These are phyloP conservation scores for Scheffersomyces stipitis DNA, from an alignment of 805 yeast genomes.

Conservation along the genomic window DNA sequence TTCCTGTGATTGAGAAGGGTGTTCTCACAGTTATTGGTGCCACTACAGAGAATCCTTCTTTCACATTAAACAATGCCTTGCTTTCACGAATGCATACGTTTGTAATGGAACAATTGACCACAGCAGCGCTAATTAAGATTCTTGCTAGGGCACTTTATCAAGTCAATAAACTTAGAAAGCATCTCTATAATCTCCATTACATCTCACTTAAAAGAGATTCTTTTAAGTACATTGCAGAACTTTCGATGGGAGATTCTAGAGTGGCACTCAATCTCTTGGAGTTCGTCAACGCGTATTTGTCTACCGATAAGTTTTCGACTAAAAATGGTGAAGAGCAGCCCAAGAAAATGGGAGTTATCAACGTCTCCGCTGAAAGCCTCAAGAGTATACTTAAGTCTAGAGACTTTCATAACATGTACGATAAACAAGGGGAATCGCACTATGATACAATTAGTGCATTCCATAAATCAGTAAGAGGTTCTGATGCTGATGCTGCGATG, in stretches of 20 bases:
- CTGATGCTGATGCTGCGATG: conserved; percentile 85
- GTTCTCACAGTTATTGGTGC: conserved; percentile 42
- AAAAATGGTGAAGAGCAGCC: conserved; percentile 13
- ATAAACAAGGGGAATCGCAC: conserved; percentile 86
- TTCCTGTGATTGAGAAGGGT: conserved; percentile 45
- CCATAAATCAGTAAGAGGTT: conserved; percentile 89
- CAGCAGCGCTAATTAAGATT: conserved; percentile 33
- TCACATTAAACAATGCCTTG: conserved; percentile 41
- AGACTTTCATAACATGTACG: conserved; percentile 62
- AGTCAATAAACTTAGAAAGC: conserved; percentile 58
- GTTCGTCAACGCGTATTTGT: conserved; percentile 57
- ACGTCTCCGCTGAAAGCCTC: conserved; percentile 38
- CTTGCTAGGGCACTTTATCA: conserved; percentile 38
- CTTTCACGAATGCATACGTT: conserved; percentile 46
- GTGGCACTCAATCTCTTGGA: conserved; percentile 80
- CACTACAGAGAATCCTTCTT: conserved; percentile 65
- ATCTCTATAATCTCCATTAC: conserved; percentile 49
- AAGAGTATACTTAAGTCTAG: conserved; percentile 43
- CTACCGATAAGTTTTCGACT: conserved; percentile 27
- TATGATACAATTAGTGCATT: conserved; percentile 95
- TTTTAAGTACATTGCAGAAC: conserved; percentile 63
- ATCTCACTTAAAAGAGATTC: conserved; percentile 56
- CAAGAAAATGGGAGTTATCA: conserved; percentile 33
- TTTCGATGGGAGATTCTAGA: conserved; percentile 88
- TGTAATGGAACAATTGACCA: conserved; percentile 39